These are phyloP conservation scores for Epicoccum nigrum DNA, from an alignment of 2,329 filamentous ascomycete genomes.

Conservation along the genomic window DNA sequence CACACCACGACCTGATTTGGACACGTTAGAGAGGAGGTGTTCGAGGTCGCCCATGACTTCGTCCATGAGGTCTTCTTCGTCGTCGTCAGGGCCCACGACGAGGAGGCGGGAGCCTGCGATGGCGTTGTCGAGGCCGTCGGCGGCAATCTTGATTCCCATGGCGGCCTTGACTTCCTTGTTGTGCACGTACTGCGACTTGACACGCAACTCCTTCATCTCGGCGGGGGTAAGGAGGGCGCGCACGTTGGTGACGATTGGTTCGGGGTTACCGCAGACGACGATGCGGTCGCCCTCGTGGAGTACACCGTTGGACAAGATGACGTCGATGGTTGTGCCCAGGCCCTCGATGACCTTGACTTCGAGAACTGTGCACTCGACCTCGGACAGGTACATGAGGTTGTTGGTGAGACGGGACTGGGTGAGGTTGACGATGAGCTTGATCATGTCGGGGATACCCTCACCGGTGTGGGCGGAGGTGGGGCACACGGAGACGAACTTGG, in stretches of 20 bases:
- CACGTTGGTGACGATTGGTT: constrained; percentile 93
- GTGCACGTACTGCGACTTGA: constrained; percentile 96
- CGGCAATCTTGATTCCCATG: constrained; percentile 97
- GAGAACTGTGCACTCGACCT: constrained; percentile 95
- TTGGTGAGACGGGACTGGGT: constrained; percentile 98
- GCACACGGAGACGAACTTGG: constrained; percentile 90
- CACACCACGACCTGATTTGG: constrained; percentile 91
- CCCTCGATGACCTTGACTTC: constrained; percentile 99
- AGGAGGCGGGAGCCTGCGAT: constrained; percentile 95
- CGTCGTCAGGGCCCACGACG: constrained; percentile 92
- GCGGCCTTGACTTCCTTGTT: constrained; percentile 99
- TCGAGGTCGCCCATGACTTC: constrained; percentile 96
- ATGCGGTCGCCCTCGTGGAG: constrained; percentile 93
- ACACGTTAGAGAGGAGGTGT: constrained; percentile 87
- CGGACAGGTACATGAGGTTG: constrained; percentile 96
- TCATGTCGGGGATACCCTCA: constrained; percentile 97
- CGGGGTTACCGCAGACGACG: constrained; percentile 94
- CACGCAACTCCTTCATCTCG: constrained; percentile 88
- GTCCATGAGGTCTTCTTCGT: constrained; percentile 95
- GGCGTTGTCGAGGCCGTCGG: constrained; percentile 91
- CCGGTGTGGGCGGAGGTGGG: constrained; percentile 98
- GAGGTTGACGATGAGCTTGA: constrained; percentile 89
- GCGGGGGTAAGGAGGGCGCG: constrained; percentile 92
- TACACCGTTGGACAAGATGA: constrained; percentile 94
- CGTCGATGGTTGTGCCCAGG: constrained; percentile 98